Percentiles rank a stretch among this genome's conserved stretches.
Evolutionary conservation across 495 filamentous ascomycete genomes (phyloP).

Genomic region (Saxispiralis lemnorum): DNA sequence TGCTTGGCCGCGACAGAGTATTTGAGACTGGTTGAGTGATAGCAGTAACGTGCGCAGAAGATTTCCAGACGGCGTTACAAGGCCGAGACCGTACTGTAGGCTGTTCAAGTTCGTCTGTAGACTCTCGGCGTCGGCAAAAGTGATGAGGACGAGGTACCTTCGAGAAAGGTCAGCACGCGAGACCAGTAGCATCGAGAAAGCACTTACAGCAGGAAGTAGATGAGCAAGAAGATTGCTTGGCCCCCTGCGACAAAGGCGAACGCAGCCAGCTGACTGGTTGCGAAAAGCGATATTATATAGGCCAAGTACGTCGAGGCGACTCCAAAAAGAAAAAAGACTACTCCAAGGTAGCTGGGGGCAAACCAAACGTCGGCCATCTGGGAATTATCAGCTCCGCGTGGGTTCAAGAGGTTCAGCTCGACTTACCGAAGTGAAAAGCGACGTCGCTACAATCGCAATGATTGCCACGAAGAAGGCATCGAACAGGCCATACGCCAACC

Average conservation of each 20-base stretch:
- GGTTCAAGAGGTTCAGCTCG: constrained; percentile 41
- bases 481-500: constrained; percentile 53
- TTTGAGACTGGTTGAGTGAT: constrained; percentile 58
- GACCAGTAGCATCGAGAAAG: not conserved
- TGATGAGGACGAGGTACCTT: constrained; percentile 54
- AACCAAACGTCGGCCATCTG: constrained; percentile 45
- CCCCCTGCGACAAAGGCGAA: constrained; percentile 58
- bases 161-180: not conserved
- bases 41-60: constrained; percentile 53
- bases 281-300: constrained; percentile 56
- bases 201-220: constrained; percentile 45
- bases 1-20: constrained; percentile 42
- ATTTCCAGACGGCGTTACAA: constrained; percentile 50
- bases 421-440: constrained; percentile 10
- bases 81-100: constrained; percentile 49
- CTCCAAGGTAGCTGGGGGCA: constrained; percentile 53
- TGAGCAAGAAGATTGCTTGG: constrained; percentile 53
- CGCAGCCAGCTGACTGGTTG: constrained; percentile 48
- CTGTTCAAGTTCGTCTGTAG: constrained; percentile 41
- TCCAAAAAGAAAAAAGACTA: constrained; percentile 59
- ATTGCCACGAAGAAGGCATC: constrained; percentile 56
- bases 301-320: constrained; percentile 49
- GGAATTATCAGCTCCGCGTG: constrained; percentile 32
- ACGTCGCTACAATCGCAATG: not conserved
- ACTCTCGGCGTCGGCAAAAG: constrained; percentile 41